phyloP scores from a whole-genome alignment of 305 asterid species.

The Solanum hybrid region DNA sequence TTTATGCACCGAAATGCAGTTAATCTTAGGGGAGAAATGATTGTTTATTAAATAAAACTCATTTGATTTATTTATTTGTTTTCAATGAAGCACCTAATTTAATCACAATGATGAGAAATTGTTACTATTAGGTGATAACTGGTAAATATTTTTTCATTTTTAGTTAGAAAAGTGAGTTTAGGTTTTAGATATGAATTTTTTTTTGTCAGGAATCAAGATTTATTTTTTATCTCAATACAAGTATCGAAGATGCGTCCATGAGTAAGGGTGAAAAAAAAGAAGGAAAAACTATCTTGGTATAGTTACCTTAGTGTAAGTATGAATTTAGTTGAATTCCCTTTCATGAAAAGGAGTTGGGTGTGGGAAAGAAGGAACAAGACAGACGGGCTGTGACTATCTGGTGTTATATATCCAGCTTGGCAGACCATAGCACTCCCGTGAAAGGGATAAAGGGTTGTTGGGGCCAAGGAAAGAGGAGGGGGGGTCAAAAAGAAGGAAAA shows the following conservation, averaged over 20 bases:
- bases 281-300: not conserved
- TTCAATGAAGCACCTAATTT: not conserved
- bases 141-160: not conserved
- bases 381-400: constrained; percentile 26
- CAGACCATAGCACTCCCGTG: constrained; percentile 68
- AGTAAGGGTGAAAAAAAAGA: not conserved
- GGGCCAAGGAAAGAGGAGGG: not conserved
- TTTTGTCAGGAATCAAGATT: not conserved
- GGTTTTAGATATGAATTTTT: not conserved
- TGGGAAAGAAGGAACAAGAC: constrained; percentile 33
- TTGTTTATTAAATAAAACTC: not conserved
- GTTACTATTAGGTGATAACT: not conserved
- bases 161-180: not conserved
- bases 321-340: constrained; percentile 42
- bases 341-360: constrained; percentile 51
- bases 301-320: constrained; percentile 11
- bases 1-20: not conserved
- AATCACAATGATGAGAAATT: not conserved
- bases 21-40: not conserved
- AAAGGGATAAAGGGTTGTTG: constrained; percentile 36
- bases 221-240: not conserved
- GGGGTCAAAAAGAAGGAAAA: constrained; percentile 34
- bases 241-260: not conserved
- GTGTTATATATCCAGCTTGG: constrained; percentile 37
- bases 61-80: not conserved